Evolutionary conservation across 2,329 filamentous ascomycete species (phyloP).

Genomic region (Alternaria rosae): DNA sequence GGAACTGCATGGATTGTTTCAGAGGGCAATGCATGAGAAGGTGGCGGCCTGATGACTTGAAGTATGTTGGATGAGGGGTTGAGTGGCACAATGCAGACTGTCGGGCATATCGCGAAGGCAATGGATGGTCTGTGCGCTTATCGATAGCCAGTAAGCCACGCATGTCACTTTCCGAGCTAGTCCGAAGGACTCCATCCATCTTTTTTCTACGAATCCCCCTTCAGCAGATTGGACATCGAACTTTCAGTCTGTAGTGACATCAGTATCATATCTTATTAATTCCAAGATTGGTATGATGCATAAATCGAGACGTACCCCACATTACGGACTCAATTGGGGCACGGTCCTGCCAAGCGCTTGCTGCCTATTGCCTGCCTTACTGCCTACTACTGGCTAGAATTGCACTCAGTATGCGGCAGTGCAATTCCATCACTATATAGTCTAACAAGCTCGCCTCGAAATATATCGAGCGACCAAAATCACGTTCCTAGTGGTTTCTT

Average conservation of each 20-base stretch:
- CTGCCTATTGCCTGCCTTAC: not conserved
- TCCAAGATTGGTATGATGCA: too few relatives aligned
- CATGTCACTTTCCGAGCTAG: not conserved
- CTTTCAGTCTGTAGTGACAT: not conserved
- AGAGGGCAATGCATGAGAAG: conserved; percentile 10
- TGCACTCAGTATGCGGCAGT: not conserved
- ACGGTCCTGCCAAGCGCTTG: conserved; percentile 5
- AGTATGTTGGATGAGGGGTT: not conserved
- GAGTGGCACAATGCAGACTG: not conserved
- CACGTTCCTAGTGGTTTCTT: not conserved
- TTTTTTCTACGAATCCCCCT: not conserved
- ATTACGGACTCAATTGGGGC: not conserved
- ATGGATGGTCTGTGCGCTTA: not conserved
- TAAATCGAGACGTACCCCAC: not conserved
- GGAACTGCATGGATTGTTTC: conserved; percentile 11
- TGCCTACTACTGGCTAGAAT: not conserved
- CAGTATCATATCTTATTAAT: not conserved
- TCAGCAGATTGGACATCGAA: not conserved
- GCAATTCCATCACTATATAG: not conserved
- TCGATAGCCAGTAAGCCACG: not conserved
- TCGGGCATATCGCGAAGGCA: not conserved
- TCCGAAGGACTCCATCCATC: not conserved
- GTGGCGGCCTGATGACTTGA: not conserved
- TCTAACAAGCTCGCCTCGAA: not conserved
- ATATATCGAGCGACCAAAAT: not conserved